Evolutionary conservation across 1,139 yeast genomes (phyloP).

Genomic region (Lodderomyces oxycetoniae): DNA sequence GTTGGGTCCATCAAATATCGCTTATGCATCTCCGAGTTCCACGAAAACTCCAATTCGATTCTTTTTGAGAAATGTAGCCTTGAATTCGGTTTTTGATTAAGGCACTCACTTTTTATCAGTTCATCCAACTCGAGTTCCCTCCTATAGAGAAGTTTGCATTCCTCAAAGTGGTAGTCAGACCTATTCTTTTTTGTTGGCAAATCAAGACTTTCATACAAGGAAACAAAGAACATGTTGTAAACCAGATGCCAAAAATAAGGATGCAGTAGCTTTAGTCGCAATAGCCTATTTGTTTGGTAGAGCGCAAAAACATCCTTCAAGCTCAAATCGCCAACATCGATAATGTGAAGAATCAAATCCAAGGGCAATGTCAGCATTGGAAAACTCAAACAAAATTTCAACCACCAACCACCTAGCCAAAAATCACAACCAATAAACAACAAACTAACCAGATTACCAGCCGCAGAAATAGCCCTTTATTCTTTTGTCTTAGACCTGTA

Average conservation of each 20-base stretch:
- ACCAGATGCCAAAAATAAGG: slow-evolving; percentile 13
- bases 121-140: slow-evolving; percentile 1
- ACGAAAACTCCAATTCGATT: background rate
- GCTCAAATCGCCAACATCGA: slow-evolving; percentile 17
- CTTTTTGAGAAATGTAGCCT: too few species aligned
- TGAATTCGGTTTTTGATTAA: background rate
- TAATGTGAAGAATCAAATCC: slow-evolving; percentile 11
- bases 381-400: too few species aligned
- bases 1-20: slow-evolving; percentile 1
- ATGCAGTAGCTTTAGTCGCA: slow-evolving; percentile 10
- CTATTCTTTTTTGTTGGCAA: background rate
- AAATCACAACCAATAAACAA: too few species aligned
- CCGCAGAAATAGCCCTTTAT: too few species aligned
- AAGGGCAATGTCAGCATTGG: slow-evolving; percentile 11
- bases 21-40: background rate
- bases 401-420: too few species aligned
- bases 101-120: background rate
- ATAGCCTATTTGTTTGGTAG: slow-evolving; percentile 12
- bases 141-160: background rate
- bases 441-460: too few species aligned
- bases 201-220: slow-evolving; percentile 4
- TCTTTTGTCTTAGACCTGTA: too few species aligned
- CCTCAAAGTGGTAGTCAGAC: background rate
- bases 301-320: slow-evolving; percentile 21
- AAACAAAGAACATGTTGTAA: slow-evolving; percentile 6